Evolutionary conservation across 169 alveolate species (phyloP).

Genomic region (Eimeria maxima): DNA sequence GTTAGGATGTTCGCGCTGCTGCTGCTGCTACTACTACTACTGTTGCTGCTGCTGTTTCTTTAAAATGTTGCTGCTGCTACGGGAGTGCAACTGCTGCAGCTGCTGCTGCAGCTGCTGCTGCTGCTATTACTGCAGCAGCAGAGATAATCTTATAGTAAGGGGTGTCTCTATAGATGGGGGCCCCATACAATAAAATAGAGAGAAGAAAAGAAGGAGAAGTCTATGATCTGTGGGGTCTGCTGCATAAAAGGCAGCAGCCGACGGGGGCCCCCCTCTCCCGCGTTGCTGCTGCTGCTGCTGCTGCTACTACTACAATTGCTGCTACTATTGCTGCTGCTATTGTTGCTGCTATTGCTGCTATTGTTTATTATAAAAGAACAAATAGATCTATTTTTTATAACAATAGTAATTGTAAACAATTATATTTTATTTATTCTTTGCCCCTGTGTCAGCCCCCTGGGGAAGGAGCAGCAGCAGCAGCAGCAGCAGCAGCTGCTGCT

Average conservation of each 20-base stretch:
- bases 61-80: background rate
- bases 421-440: too few relatives aligned
- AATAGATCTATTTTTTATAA: too few relatives aligned
- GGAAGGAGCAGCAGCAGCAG: background rate
- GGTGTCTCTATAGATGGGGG: background rate
- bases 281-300: slow-evolving; percentile 39
- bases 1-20: background rate
- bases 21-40: background rate
- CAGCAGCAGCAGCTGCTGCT: background rate
- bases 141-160: background rate
- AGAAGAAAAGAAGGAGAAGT: background rate
- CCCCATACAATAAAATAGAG: background rate
- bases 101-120: background rate
- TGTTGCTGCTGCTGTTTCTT: background rate
- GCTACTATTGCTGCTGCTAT: background rate
- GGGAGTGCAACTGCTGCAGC: background rate
- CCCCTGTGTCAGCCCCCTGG: too few relatives aligned
- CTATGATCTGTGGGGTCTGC: too few relatives aligned
- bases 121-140: background rate
- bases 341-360: background rate
- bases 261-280: background rate
- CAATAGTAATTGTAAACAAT: too few relatives aligned
- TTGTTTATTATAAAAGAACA: background rate
- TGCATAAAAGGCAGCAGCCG: background rate
- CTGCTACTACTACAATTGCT: background rate